Conservation (phyloP, 371 early-diverging fungal species). For the Capillidium rhysosporum region DNA sequence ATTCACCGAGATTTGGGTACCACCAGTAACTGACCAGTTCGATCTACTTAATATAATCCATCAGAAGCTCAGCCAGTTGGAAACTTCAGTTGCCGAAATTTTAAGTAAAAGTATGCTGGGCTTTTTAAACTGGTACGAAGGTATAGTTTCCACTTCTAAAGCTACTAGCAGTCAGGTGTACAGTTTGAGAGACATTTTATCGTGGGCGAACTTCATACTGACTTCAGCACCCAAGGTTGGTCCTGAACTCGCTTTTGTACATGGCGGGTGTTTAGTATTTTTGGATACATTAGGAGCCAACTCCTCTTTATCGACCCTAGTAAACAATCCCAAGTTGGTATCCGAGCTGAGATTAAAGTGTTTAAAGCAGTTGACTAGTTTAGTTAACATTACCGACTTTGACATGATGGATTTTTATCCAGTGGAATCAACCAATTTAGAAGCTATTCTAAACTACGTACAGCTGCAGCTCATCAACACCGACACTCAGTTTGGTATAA, state of each 20-base stretch:
- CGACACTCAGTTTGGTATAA: constrained; percentile 32
- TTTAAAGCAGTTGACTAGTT: constrained; percentile 16
- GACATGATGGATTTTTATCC: constrained; percentile 6
- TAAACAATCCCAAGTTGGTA: constrained; percentile 20
- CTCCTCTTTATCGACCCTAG: constrained; percentile 51
- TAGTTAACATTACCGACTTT: constrained; percentile 4
- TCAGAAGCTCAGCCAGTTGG: constrained; percentile 20
- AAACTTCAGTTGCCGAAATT: background rate
- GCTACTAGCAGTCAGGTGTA: constrained; percentile 21
- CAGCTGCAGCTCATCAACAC: constrained; percentile 17
- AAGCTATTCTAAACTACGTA: constrained; percentile 24
- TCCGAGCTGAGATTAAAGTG: constrained; percentile 28
- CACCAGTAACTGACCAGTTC: constrained; percentile 51
- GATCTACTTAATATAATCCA: constrained; percentile 64
- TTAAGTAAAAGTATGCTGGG: constrained; percentile 24
- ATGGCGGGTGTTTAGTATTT: constrained; percentile 87
- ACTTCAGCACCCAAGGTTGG: constrained; percentile 2
- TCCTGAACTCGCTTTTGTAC: constrained; percentile 42
- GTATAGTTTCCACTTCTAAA: background rate
- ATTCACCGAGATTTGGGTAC: constrained; percentile 98
- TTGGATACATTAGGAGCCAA: constrained; percentile 86
- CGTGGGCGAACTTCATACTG: constrained; percentile 81
- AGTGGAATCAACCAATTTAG: constrained; percentile 12
- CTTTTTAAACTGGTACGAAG: constrained; percentile 31
- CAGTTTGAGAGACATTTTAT: constrained; percentile 75